Conservation (phyloP, 75 land plant genomes). For the Selaginella tamariscina region DNA sequence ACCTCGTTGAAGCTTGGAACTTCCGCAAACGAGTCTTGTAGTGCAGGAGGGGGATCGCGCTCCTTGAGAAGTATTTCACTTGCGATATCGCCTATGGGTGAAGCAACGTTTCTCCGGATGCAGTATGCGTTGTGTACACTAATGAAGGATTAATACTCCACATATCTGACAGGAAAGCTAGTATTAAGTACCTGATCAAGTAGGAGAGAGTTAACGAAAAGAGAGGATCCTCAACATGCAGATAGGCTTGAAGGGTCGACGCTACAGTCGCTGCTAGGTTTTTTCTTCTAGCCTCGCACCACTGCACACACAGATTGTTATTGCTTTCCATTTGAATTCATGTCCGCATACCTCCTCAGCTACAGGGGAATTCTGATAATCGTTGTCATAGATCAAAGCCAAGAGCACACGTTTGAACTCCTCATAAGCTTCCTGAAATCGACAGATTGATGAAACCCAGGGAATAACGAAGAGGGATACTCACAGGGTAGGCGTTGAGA, state of each 20-base stretch:
- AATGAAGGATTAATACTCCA: background rate
- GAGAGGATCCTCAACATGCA: slow-evolving; percentile 83
- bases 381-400: slow-evolving; percentile 82
- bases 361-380: slow-evolving; percentile 79
- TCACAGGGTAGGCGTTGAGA: slow-evolving; percentile 90
- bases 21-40: slow-evolving; percentile 51
- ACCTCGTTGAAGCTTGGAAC: slow-evolving; percentile 93
- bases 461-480: background rate
- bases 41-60: slow-evolving; percentile 74
- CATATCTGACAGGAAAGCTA: background rate
- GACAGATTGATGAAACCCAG: slow-evolving; percentile 1
- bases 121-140: slow-evolving; percentile 89
- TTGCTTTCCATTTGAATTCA: slow-evolving; percentile 6
- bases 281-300: slow-evolving; percentile 78
- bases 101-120: slow-evolving; percentile 50
- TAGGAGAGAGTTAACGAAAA: slow-evolving; percentile 83
- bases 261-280: slow-evolving; percentile 82
- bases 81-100: slow-evolving; percentile 68
- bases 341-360: slow-evolving; percentile 55
- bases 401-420: slow-evolving; percentile 93
- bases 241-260: slow-evolving; percentile 68
- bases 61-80: slow-evolving; percentile 67
- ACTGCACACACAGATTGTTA: slow-evolving; percentile 43
- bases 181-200: slow-evolving; percentile 52
- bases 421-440: slow-evolving; percentile 87